Percentiles rank a stretch among this genome's conserved stretches.
phyloP scores from a whole-genome alignment of 1,284 basidiomycete genomes.

The Peniophora sp. region DNA sequence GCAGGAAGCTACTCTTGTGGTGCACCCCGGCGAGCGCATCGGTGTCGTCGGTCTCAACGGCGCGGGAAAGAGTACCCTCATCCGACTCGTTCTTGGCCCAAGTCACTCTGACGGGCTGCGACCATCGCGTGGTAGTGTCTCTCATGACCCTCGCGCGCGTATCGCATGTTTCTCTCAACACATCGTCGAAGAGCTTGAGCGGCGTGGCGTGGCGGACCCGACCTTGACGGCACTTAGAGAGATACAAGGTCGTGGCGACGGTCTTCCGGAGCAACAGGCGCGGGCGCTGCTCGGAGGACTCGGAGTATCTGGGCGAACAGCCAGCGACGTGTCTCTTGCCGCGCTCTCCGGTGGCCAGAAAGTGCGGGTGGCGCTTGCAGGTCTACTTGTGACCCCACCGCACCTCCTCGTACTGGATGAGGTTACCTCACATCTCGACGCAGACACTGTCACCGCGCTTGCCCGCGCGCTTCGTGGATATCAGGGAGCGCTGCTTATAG shows the following conservation, averaged over 20 bases:
- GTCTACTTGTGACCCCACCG: constrained; percentile 35
- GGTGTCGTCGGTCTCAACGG: constrained; percentile 9
- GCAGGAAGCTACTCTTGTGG: too few species aligned
- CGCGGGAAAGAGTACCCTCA: constrained; percentile 55
- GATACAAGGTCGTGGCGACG: constrained; percentile 16
- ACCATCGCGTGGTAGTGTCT: constrained; percentile 45
- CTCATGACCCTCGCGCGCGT: constrained; percentile 46
- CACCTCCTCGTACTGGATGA: constrained; percentile 59
- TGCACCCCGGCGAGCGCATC: too few species aligned
- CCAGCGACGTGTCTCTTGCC: constrained; percentile 35
- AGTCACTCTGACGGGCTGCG: constrained; percentile 20
- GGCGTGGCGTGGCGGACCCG: constrained; percentile 25
- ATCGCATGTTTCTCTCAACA: constrained; percentile 55
- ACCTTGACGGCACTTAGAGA: constrained; percentile 32
- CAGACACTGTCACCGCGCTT: constrained; percentile 54
- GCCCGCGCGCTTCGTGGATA: constrained; percentile 47
- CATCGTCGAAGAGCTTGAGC: constrained; percentile 41
- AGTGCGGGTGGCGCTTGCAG: constrained; percentile 36
- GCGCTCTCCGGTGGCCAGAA: constrained; percentile 57
- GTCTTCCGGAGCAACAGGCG: constrained; percentile 34
- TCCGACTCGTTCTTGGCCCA: constrained; percentile 44
- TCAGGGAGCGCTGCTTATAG: constrained; percentile 51
- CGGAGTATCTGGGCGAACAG: constrained; percentile 39
- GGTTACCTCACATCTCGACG: constrained; percentile 66
- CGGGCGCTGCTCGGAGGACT: constrained; percentile 39